Evolutionary conservation across 106 monocot species (phyloP).

Genomic region (Dendrobium officinale): DNA sequence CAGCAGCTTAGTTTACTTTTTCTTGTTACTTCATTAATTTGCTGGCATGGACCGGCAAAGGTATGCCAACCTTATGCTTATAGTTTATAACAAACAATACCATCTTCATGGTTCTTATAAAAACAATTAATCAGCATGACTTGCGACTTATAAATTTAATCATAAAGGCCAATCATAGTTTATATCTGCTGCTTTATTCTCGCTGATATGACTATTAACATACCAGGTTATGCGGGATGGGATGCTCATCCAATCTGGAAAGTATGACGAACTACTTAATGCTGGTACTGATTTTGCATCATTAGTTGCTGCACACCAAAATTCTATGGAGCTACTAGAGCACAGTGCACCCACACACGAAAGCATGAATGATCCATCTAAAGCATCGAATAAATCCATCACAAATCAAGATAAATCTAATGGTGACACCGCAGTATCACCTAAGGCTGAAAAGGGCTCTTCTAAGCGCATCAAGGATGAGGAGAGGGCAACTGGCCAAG

Average conservation of each 20-base stretch:
- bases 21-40: not conserved
- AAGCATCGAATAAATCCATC: slow-evolving; percentile 16
- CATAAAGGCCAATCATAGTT: not conserved
- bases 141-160: not conserved
- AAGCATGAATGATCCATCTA: slow-evolving; percentile 10
- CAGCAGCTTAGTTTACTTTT: not conserved
- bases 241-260: slow-evolving; percentile 68
- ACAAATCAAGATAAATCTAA: slow-evolving; percentile 16
- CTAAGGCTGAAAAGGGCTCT: slow-evolving; percentile 36
- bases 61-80: not conserved
- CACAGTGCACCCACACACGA: slow-evolving; percentile 13
- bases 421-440: slow-evolving; percentile 9
- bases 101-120: not conserved
- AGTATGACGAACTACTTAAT: slow-evolving; percentile 57
- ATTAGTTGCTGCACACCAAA: slow-evolving; percentile 80
- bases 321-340: slow-evolving; percentile 91
- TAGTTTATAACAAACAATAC: not conserved
- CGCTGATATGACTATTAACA: not conserved
- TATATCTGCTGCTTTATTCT: not conserved
- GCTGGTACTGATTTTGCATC: slow-evolving; percentile 59
- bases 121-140: not conserved
- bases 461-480: slow-evolving; percentile 61
- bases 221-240: slow-evolving; percentile 79
- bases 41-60: not conserved
- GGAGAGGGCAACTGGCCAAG: slow-evolving; percentile 50